Base-by-base conservation (phyloP, 805 yeast species). In the Kuraishia piskuri region DNA sequence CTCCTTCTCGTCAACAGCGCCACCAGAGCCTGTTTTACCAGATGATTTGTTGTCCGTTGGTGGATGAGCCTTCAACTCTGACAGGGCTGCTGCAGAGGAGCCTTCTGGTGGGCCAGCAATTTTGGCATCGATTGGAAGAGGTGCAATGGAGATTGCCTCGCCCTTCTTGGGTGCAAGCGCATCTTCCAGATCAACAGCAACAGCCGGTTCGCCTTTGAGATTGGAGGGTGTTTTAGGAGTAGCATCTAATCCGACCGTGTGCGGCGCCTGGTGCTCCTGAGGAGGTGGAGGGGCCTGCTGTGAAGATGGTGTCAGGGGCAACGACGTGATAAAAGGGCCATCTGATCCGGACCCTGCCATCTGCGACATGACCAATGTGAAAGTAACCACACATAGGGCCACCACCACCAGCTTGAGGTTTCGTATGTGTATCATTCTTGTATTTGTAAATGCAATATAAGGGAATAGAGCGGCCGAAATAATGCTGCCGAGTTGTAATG, bases 1-100 rank as follows among this genome's bases (percentile, higher is more conserved):
- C 57, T 74, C 82, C 50, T 72, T 69, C 20, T 55, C 55, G 50
- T 23, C 17, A 25, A 9, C 21, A 20, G n/a, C 48, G 17, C 14
- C 21, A 3, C 4, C 48, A 9, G 40, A 10, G 40, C 14, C 40
- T 31, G 40, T 31, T 31, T 31, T 31, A n/a, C 17, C 17, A 31
- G 17, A 31, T 12, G 40, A 12, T 31, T 31, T 31, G 14, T 31
- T 4, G 17, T 12, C 40, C 40, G 9, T 31, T 6, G 14, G 17
- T 4, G 40, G 40, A 31, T 31, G 40, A 10, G 4, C 14, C 40
- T 31, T 10, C 14, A 31, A 31, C 17, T 12, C 40, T n/a, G 40
- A 31, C 4, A 31, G 40, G 14, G 40, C 31, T 25, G 10, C 31
- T 10, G 31, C 40, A 31, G 40, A 31, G 4, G 40, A 31, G 9